Percentiles rank a stretch among this genome's conserved stretches.
Evolutionary conservation across 345 rosid genomes (phyloP).

Genomic region (Ceriops tagal): DNA sequence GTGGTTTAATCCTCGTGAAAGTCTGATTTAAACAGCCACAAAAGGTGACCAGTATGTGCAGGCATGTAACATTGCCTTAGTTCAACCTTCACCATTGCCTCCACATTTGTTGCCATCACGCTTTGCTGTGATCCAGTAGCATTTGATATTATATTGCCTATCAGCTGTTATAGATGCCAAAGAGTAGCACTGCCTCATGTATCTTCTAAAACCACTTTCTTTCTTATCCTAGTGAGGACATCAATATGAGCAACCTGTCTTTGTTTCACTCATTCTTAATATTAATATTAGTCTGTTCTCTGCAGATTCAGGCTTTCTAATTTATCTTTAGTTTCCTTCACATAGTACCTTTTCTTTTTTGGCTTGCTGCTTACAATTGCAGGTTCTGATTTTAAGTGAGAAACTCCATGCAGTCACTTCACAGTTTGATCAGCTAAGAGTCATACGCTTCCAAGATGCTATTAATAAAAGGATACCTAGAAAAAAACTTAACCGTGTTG

Average conservation of each 20-base stretch:
- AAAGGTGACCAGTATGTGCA: no score
- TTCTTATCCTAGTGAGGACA: neutral
- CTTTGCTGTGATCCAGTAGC: no score
- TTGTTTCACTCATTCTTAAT: neutral
- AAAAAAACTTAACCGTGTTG: slow-evolving; percentile 51
- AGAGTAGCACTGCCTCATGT: neutral
- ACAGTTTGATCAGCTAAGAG: slow-evolving; percentile 84
- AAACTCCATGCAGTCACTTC: slow-evolving; percentile 84
- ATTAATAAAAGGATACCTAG: slow-evolving; percentile 71
- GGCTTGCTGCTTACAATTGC: slow-evolving; percentile 18
- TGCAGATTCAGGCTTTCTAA: neutral
- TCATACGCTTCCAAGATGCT: slow-evolving; percentile 84
- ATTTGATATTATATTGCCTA: no score
- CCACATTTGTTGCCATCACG: no score
- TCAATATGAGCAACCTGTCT: neutral
- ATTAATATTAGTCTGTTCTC: neutral
- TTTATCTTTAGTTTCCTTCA: neutral
- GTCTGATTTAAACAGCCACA: no score
- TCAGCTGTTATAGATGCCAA: neutral
- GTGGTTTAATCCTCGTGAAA: no score
- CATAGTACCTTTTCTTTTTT: neutral
- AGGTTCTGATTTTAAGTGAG: slow-evolving; percentile 81
- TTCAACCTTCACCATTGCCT: no score
- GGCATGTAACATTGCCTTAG: no score
- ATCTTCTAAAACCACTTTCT: neutral